A percentile compares a stretch with the other conserved stretches of the same genome.
These are phyloP conservation scores for Kokia cookei DNA, from an alignment of 441 rosid genomes.

Conservation along the genomic window DNA sequence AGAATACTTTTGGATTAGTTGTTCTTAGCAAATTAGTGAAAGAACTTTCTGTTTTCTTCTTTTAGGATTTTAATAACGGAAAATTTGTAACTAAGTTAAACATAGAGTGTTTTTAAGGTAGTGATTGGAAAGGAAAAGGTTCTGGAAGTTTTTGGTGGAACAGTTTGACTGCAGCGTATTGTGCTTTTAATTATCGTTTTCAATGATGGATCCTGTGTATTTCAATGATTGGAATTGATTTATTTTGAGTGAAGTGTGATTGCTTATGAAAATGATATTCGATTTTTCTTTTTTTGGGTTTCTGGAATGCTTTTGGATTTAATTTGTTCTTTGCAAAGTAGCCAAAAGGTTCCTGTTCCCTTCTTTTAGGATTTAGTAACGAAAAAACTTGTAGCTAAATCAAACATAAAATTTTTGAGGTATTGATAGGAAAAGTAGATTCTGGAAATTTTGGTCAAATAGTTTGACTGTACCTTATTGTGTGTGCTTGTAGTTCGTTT, in stretches of 20 bases:
- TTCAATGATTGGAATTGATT: not conserved
- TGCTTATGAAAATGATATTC: not conserved
- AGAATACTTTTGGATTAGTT: not conserved
- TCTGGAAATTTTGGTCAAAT: not conserved
- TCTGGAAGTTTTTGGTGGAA: constrained; percentile 9
- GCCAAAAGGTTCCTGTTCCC: not conserved
- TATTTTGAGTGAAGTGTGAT: not conserved
- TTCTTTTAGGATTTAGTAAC: not conserved
- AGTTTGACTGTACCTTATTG: not conserved
- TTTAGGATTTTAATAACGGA: not conserved
- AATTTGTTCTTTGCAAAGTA: not conserved
- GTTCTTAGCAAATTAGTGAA: not conserved
- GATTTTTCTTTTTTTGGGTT: not conserved
- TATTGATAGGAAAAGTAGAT: not conserved
- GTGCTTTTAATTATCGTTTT: not conserved
- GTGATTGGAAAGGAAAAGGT: not conserved
- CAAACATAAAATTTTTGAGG: not conserved
- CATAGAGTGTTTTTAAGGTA: not conserved
- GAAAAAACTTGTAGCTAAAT: not conserved
- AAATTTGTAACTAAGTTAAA: not conserved
- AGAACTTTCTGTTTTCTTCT: not conserved
- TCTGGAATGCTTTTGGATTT: not conserved
- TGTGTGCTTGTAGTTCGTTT: not conserved
- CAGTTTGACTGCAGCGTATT: not conserved
- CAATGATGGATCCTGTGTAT: not conserved